Percentiles rank a stretch among this genome's conserved stretches.
Conservation (phyloP, 106 monocot species). For the Narthecium ossifragum region DNA sequence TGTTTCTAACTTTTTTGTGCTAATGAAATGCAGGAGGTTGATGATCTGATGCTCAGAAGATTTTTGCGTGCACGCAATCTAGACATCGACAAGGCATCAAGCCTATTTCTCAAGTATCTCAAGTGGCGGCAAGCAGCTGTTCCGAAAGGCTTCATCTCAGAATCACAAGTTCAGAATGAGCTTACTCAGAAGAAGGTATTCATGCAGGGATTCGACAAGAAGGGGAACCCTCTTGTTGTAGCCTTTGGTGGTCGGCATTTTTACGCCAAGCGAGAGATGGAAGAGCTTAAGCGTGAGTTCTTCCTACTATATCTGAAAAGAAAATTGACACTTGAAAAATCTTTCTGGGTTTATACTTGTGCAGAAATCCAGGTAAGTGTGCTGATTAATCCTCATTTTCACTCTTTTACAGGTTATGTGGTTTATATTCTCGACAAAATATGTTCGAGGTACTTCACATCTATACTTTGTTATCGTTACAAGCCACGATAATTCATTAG, state of each 20-base stretch:
- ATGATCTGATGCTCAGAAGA: conserved; percentile 50
- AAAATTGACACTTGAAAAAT: background rate
- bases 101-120: conserved; percentile 47
- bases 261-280: conserved; percentile 32
- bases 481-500: background rate
- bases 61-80: conserved; percentile 67
- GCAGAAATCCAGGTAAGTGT: background rate
- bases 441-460: conserved; percentile 59
- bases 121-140: conserved; percentile 43
- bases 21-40: conserved; percentile 34
- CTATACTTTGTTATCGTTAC: too few relatives aligned
- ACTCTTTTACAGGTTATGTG: conserved; percentile 37
- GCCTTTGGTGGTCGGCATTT: conserved; percentile 42
- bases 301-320: background rate
- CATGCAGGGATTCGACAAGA: conserved; percentile 51
- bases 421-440: conserved; percentile 60
- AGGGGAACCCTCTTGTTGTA: conserved; percentile 39
- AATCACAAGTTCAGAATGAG: conserved; percentile 44
- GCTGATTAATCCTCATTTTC: background rate
- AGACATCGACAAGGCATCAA: conserved; percentile 44
- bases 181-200: conserved; percentile 53
- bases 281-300: conserved; percentile 54
- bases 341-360: background rate
- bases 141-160: conserved; percentile 59
- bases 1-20: too few relatives aligned